phyloP scores from a whole-genome alignment of 129 eudicot species.

The Chrysanthemum seticuspe region DNA sequence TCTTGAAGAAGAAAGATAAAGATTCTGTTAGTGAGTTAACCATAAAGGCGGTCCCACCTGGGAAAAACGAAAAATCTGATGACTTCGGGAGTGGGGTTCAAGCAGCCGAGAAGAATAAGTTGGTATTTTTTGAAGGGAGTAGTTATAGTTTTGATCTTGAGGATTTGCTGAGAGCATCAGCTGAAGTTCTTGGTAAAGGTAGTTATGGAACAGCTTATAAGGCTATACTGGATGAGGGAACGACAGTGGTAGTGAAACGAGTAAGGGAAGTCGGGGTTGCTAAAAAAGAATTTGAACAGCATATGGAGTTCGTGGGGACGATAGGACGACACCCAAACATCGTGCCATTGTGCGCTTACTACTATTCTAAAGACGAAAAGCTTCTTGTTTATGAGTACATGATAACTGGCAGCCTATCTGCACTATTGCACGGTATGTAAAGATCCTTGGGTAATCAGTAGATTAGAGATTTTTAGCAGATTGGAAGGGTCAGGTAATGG shows the following conservation, averaged over 20 bases:
- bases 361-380: constrained; percentile 91
- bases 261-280: constrained; percentile 66
- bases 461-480: background rate
- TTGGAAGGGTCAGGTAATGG: background rate
- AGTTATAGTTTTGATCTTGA: constrained; percentile 81
- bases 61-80: constrained; percentile 57
- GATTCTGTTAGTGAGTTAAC: constrained; percentile 39
- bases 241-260: constrained; percentile 81
- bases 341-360: constrained; percentile 71
- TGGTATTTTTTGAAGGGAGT: constrained; percentile 74
- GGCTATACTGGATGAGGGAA: constrained; percentile 79
- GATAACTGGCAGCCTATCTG: constrained; percentile 69
- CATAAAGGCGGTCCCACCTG: constrained; percentile 47
- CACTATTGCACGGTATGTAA: constrained; percentile 72
- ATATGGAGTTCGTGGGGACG: constrained; percentile 66
- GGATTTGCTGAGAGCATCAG: constrained; percentile 90
- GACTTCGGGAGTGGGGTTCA: constrained; percentile 92
- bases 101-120: constrained; percentile 78
- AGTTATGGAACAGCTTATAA: constrained; percentile 84
- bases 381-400: constrained; percentile 86
- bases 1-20: constrained; percentile 49
- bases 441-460: constrained; percentile 1
- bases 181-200: constrained; percentile 97
- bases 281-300: constrained; percentile 82
- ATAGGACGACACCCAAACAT: constrained; percentile 67